These are phyloP conservation scores for Backusella luteola DNA, from an alignment of 192 early-diverging fungal species.

Conservation along the genomic window DNA sequence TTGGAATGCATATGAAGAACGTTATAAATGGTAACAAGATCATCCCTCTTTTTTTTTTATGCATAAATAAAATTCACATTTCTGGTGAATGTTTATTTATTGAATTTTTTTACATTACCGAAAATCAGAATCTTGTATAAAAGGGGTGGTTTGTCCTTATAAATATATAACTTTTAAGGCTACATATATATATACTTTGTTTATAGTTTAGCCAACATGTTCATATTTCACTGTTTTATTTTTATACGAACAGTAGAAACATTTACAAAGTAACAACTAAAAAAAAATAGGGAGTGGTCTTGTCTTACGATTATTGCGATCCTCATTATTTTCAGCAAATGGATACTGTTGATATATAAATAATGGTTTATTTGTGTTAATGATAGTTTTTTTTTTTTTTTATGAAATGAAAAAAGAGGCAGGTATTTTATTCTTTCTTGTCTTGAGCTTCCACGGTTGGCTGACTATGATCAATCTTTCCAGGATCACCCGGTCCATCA, in stretches of 20 bases:
- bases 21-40: neutral
- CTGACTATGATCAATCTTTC: neutral
- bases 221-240: too few relatives aligned
- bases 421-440: neutral
- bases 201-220: neutral
- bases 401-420: neutral
- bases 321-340: too few relatives aligned
- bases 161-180: neutral
- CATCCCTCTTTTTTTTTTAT: neutral
- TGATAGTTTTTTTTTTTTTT: neutral
- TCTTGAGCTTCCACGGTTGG: neutral
- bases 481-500: slow-evolving; percentile 8
- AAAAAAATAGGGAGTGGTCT: neutral
- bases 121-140: too few relatives aligned
- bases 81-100: too few relatives aligned
- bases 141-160: neutral
- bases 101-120: too few relatives aligned
- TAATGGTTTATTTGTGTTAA: neutral
- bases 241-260: neutral
- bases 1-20: neutral
- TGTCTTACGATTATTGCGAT: neutral
- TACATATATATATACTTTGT: neutral
- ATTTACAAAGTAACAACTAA: neutral
- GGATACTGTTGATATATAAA: neutral
- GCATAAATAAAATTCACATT: too few relatives aligned